Evolutionary conservation across 495 filamentous ascomycete genomes (phyloP), one percentile per base, ranked within the genome.

Genomic region (Bryoglossum gracile): DNA sequence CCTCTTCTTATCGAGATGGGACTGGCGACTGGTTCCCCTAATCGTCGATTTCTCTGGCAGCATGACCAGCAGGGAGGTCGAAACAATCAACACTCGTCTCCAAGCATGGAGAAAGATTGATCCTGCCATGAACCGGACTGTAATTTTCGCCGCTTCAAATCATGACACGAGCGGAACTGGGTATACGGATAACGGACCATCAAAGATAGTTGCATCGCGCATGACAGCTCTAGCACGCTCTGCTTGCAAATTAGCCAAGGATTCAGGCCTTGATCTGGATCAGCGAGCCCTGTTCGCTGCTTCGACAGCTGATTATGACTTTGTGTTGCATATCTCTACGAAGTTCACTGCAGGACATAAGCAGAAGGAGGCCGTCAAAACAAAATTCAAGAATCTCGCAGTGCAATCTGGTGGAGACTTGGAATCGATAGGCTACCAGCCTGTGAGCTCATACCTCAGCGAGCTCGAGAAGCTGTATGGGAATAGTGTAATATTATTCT

Each of bases 61-160:
- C 30, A 70, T 82, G 56, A 70, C 72, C 48, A 63, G 61, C 43
- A 68, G 66, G 47, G 80, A 76, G 19, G 74, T 84, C 1, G 65
- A 78, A 25, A 64, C 64, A 2, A 87, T 90, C 50, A 71, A 71
- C 9, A 84, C 81, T 14, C 79, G 82, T 0, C 81, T 97, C 46
- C 74, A 84, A 26, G 85, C 86, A 1, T 92, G 74, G 79, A 75
- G 92, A 43, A 88, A 81, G 53, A 82, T 89, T 39, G 94, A 98
- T 58, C 89, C 90, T 13, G 82, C 71, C 43, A 84, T 96, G 81
- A 92, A 88, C 64, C 82, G 81, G 38, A 75, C 86, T 8, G 80
- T 82, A 9, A 63, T 96, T n/a, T 86, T 95, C 61, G 84, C 79
- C 0, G 88, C 87, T 2, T 88, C 89, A 0, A 82, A 86, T 44